Evolutionary conservation across 495 filamentous ascomycete genomes (phyloP).

Genomic region (Hypoxylon rickii): DNA sequence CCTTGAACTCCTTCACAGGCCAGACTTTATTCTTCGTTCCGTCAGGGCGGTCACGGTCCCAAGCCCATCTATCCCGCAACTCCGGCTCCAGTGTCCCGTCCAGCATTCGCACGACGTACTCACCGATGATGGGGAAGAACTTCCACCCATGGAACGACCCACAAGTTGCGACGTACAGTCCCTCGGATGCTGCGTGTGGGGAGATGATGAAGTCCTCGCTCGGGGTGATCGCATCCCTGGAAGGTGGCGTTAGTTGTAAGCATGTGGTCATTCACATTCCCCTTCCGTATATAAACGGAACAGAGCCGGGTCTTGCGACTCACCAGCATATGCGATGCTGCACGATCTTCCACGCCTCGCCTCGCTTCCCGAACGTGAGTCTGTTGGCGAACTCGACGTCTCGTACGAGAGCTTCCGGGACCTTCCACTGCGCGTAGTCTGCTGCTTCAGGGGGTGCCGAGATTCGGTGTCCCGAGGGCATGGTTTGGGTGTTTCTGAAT

Average conservation of each 20-base stretch:
- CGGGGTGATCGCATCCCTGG: conserved; percentile 47
- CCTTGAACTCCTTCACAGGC: conserved; percentile 29
- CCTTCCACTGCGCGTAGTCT: conserved; percentile 55
- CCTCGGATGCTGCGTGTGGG: conserved; percentile 54
- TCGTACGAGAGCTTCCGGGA: conserved; percentile 40
- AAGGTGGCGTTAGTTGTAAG: not conserved
- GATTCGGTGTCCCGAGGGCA: conserved; percentile 44
- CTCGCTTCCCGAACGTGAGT: conserved; percentile 30
- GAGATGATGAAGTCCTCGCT: conserved; percentile 63
- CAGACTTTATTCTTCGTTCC: conserved; percentile 17
- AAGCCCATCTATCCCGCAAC: conserved; percentile 56
- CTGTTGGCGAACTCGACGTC: conserved; percentile 36
- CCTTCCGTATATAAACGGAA: not conserved
- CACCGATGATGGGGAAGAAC: conserved; percentile 64
- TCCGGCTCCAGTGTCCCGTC: conserved; percentile 51
- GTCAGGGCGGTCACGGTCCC: conserved; percentile 48
- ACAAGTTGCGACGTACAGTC: conserved; percentile 50
- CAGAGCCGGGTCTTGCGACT: not conserved
- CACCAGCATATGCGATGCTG: conserved; percentile 47
- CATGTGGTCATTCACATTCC: too few relatives aligned
- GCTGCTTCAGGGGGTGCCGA: conserved; percentile 53
- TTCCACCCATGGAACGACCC: conserved; percentile 62
- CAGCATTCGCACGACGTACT: conserved; percentile 62
- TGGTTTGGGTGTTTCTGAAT: conserved; percentile 55
- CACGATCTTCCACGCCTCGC: conserved; percentile 23